Conservation (phyloP, 2,329 filamentous ascomycete genomes). For the Aspergillus pseudoglaucus region DNA sequence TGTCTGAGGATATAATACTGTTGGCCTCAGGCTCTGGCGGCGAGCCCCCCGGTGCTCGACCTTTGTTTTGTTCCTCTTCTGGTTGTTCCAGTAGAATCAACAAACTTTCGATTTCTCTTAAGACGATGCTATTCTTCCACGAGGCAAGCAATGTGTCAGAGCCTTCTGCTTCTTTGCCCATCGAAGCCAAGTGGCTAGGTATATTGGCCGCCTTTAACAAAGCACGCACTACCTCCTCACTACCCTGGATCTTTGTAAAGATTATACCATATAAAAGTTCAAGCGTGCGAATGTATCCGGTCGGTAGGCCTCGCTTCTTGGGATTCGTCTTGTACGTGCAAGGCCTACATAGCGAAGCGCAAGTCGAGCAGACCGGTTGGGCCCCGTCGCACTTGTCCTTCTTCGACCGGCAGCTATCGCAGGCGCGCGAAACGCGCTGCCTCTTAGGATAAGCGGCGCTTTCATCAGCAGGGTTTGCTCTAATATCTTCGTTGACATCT, state of each 20-base stretch:
- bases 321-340: constrained; percentile 68
- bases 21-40: constrained; percentile 23
- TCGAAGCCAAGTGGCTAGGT: constrained; percentile 26
- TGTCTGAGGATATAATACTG: constrained; percentile 26
- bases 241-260: constrained; percentile 55
- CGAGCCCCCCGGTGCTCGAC: constrained; percentile 17
- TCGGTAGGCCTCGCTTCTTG: constrained; percentile 71
- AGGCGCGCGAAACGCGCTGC: constrained; percentile 61
- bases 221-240: constrained; percentile 52
- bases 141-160: constrained; percentile 54
- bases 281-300: constrained; percentile 70
- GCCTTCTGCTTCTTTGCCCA: constrained; percentile 38
- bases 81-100: constrained; percentile 42
- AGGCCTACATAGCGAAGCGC: constrained; percentile 54
- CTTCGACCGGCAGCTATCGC: constrained; percentile 61
- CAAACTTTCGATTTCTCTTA: constrained; percentile 57
- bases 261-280: constrained; percentile 63
- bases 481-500: constrained; percentile 24
- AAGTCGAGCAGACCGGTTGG: constrained; percentile 62
- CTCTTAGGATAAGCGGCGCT: constrained; percentile 44
- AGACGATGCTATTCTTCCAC: constrained; percentile 59
- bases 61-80: constrained; percentile 33
- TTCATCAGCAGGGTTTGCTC: constrained; percentile 21
- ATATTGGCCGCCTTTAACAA: constrained; percentile 46
- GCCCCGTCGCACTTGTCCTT: constrained; percentile 68